These are phyloP conservation scores for Petasospora rhodanensis DNA, from an alignment of 1,139 yeast species.

Conservation along the genomic window DNA sequence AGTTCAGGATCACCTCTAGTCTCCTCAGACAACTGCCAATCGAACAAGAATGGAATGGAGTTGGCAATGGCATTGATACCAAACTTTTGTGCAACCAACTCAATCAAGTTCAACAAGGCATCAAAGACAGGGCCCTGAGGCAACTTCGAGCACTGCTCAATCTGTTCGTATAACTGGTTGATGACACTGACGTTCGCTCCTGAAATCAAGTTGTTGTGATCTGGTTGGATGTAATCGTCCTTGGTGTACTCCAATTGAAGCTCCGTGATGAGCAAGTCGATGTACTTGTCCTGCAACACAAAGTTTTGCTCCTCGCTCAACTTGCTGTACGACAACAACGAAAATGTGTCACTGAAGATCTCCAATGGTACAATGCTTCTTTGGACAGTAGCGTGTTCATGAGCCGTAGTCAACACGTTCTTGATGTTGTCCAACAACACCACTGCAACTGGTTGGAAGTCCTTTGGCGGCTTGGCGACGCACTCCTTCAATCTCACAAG, in stretches of 20 bases:
- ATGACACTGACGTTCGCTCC: constrained; percentile 22
- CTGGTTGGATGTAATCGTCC: constrained; percentile 23
- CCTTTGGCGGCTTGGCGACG: constrained; percentile 1
- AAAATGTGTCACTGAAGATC: constrained; percentile 20
- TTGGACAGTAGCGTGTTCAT: constrained; percentile 19
- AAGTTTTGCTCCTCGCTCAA: constrained; percentile 6
- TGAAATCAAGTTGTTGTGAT: constrained; percentile 27
- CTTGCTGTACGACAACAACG: constrained; percentile 10
- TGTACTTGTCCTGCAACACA: constrained; percentile 16
- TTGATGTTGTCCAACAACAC: constrained; percentile 18
- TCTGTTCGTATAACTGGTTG: constrained; percentile 26
- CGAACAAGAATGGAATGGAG: constrained; percentile 43
- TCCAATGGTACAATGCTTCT: constrained; percentile 24
- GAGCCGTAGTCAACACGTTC: constrained; percentile 15
- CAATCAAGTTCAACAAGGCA: constrained; percentile 30
- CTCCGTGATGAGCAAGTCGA: constrained; percentile 16
- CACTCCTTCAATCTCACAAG: constrained; percentile 28
- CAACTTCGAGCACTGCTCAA: constrained; percentile 14
- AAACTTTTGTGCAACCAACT: constrained; percentile 32
- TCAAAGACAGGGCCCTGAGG: constrained; percentile 24
- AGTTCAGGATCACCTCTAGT: constrained; percentile 1
- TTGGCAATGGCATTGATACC: constrained; percentile 46
- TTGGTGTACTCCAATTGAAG: constrained; percentile 23
- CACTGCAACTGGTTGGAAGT: constrained; percentile 4
- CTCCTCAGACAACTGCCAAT: constrained; percentile 35